Evolutionary conservation across 768 basidiomycete genomes (phyloP), one percentile per base, ranked within the genome.

Genomic region (Cantharellus anzutake): DNA sequence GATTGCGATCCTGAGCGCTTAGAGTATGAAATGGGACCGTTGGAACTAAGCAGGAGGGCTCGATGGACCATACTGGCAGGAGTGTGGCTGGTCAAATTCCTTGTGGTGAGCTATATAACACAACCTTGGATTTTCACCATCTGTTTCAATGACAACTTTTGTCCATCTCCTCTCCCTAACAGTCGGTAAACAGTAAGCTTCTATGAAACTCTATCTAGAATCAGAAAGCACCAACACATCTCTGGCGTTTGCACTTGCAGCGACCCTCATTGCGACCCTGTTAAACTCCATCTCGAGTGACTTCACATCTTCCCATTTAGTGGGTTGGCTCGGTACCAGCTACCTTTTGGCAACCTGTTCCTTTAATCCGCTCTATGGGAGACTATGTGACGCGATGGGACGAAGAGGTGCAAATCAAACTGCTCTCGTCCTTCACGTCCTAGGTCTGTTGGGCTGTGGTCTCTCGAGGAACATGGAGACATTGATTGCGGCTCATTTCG

Each of bases 311-410:
- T 83, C 84, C 3, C 80, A 87, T 66, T 82, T 87, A 68, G 83
- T 82, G 0, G 83, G 82, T 66, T 88, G 86, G 87, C 75, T 89
- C 5, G 86, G 86, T 51, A 88, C 87, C 42, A 74, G 83, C 82
- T 88, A 84, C 68, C 71, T 89, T 4, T 75, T 89, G 20, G 83
- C 86, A 7, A 85, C 78, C 11, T 85, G 83, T 68, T 86, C 86
- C 0, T 88, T 89, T 64, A 88, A 84, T 2, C 86, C 85, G 0
- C 73, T 89, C 3, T 89, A 89, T 67, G 86, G 86, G 41, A 79
- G 86, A 20, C 70, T 89, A n/a, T 84, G 80, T 66, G 80, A 85
- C 68, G 82, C 84, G 7, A 67, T 88, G 69, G 86, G 86, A 4
- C 74, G 86, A 35, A 74, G 78, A 63, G 78, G 77, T 42, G 86